phyloP scores from a whole-genome alignment of 495 filamentous ascomycete genomes.

The Neurospora pannonica region DNA sequence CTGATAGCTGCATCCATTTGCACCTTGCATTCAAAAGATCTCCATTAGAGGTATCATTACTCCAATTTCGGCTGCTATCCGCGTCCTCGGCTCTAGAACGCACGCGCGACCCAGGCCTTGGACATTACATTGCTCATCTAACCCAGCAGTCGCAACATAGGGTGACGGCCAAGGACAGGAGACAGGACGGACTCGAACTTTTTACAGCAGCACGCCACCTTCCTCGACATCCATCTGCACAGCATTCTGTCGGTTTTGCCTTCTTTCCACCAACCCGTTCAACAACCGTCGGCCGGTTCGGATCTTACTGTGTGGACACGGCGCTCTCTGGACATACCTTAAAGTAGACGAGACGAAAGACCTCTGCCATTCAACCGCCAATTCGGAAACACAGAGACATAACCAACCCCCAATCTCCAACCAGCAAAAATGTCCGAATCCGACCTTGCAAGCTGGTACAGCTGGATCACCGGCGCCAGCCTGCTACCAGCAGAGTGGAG shows the following conservation, averaged over 20 bases:
- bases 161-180: neutral
- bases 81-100: neutral
- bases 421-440: constrained; percentile 3
- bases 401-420: neutral
- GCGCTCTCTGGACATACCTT: neutral
- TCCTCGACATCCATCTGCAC: neutral
- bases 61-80: neutral
- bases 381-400: neutral
- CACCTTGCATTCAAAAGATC: neutral
- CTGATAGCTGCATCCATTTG: neutral
- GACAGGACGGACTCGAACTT: neutral
- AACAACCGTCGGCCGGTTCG: neutral
- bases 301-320: neutral
- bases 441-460: constrained; percentile 4
- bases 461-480: constrained; percentile 14
- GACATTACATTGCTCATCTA: neutral
- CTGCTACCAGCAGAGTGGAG: constrained; percentile 13
- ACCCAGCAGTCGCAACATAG: neutral
- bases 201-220: neutral
- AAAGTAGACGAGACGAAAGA: neutral
- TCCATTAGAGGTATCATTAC: neutral
- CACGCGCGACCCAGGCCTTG: neutral
- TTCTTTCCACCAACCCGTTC: neutral
- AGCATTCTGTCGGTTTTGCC: neutral
- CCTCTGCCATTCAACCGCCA: neutral